Evolutionary conservation across 768 basidiomycete genomes (phyloP).

Genomic region (Termitomyces sp.): DNA sequence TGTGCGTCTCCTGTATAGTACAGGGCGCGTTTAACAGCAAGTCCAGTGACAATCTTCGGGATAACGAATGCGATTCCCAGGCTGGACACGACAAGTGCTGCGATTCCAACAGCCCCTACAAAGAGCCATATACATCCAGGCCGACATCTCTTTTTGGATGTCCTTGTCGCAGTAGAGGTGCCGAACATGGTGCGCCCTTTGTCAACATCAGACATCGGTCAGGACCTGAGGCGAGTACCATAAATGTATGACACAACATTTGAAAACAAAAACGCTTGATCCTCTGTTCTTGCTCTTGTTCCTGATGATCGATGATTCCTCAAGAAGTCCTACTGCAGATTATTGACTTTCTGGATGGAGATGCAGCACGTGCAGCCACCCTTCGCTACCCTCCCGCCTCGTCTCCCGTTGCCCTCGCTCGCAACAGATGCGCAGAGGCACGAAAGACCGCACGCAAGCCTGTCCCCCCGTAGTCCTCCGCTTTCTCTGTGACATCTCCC

Average conservation of each 20-base stretch:
- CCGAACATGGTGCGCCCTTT: not conserved
- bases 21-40: conserved; percentile 9
- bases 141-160: conserved; percentile 3
- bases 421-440: not conserved
- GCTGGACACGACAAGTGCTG: conserved; percentile 2
- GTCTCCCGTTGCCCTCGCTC: not conserved
- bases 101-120: not conserved
- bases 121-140: conserved; percentile 12
- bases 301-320: not conserved
- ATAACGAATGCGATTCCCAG: conserved; percentile 1
- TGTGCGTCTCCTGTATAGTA: conserved; percentile 7
- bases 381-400: conserved; percentile 2
- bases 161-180: not conserved
- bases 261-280: not conserved
- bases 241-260: too few species aligned
- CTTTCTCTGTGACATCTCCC: not conserved
- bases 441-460: conserved; percentile 18
- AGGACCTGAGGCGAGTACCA: not conserved
- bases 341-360: not conserved
- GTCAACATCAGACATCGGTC: not conserved
- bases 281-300: too few species aligned
- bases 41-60: not conserved
- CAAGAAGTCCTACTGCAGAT: not conserved
- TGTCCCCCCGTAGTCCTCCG: conserved; percentile 13
- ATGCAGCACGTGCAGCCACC: conserved; percentile 2